Percentiles rank a stretch among this genome's conserved stretches.
Evolutionary conservation across 2,329 filamentous ascomycete genomes (phyloP).

Genomic region (Tolypocladium nubicola): DNA sequence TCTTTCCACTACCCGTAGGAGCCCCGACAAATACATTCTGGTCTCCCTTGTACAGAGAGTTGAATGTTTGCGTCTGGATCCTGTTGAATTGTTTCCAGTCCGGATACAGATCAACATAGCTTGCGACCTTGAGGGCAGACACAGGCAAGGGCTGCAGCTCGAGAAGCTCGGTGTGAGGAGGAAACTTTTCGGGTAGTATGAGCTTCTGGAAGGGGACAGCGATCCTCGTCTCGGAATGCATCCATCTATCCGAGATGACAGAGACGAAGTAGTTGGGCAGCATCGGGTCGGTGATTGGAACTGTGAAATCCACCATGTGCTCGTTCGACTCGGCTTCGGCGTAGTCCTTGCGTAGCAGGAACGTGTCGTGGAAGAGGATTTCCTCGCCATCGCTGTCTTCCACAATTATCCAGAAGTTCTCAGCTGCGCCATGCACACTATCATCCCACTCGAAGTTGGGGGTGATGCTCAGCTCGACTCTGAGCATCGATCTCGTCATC

Average conservation of each 20-base stretch:
- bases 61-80: conserved; percentile 95
- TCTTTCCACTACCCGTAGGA: conserved; percentile 94
- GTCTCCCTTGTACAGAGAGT: conserved; percentile 80
- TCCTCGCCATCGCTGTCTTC: conserved; percentile 97
- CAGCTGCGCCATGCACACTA: conserved; percentile 71
- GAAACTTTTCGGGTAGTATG: conserved; percentile 89
- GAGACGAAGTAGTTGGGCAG: conserved; percentile 98
- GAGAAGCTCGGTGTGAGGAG: conserved; percentile 81
- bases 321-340: conserved; percentile 79
- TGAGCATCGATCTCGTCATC: conserved; percentile 85
- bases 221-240: conserved; percentile 91
- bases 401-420: conserved; percentile 94
- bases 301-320: conserved; percentile 91
- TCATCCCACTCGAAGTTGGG: conserved; percentile 97
- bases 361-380: conserved; percentile 89
- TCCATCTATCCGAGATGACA: conserved; percentile 91
- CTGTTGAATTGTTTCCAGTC: conserved; percentile 89
- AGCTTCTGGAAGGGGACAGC: conserved; percentile 93
- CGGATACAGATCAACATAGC: conserved; percentile 73
- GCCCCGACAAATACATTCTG: conserved; percentile 90
- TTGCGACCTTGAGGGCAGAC: conserved; percentile 74
- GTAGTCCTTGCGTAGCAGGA: conserved; percentile 83
- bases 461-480: conserved; percentile 80
- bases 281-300: conserved; percentile 94
- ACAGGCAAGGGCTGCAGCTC: conserved; percentile 88